Conservation (phyloP, 306 rosid genomes). For the Glycyrrhiza uralensis region DNA sequence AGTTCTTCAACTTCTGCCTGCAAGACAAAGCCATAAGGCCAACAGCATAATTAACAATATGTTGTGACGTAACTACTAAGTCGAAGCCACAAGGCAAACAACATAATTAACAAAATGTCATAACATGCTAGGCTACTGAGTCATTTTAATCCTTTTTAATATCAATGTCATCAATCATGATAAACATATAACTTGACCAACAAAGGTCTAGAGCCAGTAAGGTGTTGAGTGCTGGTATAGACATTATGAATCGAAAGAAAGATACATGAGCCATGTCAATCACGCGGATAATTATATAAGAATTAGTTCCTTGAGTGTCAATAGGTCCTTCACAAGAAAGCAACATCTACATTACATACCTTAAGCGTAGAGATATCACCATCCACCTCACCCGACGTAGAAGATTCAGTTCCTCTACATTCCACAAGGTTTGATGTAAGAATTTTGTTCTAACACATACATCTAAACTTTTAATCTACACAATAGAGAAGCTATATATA, state of each 20-base stretch:
- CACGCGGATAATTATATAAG: slow-evolving; percentile 14
- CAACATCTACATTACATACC: slow-evolving; percentile 37
- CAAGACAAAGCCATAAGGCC: slow-evolving; percentile 42
- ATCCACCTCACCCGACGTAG: slow-evolving; percentile 64
- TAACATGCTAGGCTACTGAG: slow-evolving; percentile 1
- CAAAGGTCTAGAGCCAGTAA: neutral
- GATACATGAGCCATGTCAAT: neutral
- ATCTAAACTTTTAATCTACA: slow-evolving; percentile 19
- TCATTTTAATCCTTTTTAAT: slow-evolving; percentile 8
- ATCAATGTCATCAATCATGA: neutral
- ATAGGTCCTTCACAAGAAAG: slow-evolving; percentile 9
- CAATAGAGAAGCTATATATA: slow-evolving; percentile 17
- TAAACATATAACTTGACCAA: slow-evolving; percentile 8
- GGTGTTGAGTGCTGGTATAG: neutral
- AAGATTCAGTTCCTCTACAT: slow-evolving; percentile 80
- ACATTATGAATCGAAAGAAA: neutral
- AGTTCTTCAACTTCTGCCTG: slow-evolving; percentile 87
- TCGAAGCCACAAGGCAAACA: neutral
- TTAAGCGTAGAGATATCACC: slow-evolving; percentile 67
- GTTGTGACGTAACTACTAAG: neutral
- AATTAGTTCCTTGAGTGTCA: slow-evolving; percentile 8
- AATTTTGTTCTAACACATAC: slow-evolving; percentile 13
- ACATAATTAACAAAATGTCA: neutral
- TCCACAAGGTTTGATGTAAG: slow-evolving; percentile 37
- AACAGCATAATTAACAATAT: slow-evolving; percentile 26